Evolutionary conservation across 1,139 yeast species (phyloP), one percentile per base, ranked within the genome.

Genomic region (Ogataea hybrid): DNA sequence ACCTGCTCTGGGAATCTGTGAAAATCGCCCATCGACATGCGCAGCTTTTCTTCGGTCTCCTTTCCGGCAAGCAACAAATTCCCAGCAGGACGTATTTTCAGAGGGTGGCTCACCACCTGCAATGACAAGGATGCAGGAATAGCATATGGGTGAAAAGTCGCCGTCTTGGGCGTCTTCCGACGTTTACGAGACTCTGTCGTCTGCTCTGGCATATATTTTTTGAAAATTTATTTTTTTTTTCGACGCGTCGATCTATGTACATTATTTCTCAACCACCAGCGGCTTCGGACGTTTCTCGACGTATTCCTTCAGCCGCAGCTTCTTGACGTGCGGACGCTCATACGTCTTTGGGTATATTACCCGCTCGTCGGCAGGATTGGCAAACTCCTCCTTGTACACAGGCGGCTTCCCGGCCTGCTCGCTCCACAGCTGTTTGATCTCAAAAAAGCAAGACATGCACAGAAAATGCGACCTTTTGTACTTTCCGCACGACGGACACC

Each of bases 401-500:
- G 67, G 63, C 3, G 41, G 44, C 14, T 52, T 46, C 4, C 48
- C 48, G 48, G 71, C 69, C 51, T 70, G 71, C 55, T 71, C 68
- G 55, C 77, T 82, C 83, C 96, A 85, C 41, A 85, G 72, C 42
- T 75, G 69, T 61, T 79, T 82, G 57, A 90, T 84, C 61, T 88
- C 92, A 30, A 76, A 79, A 49, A 88, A 90, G 67, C 98, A 90
- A 60, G 85, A 78, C 95, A 88, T 88, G 66, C 98, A 90, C 62
- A 90, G 73, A 43, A 89, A 81, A 63, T 90, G 96, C 2, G 94
- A 81, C 59, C 97, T 75, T 67, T 90, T 90, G 54, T 80, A 84
- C 50, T 86, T 85, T 32, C 98, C 98, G 68, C 98, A 92, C 1
- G 96, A 84, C 4, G 97, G 96, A 63, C 98, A 92, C 61, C 95